A percentile compares a stretch with the other conserved stretches of the same genome.
Evolutionary conservation across 2,329 filamentous ascomycete genomes (phyloP).

Genomic region (Colletotrichum euphorbiae): DNA sequence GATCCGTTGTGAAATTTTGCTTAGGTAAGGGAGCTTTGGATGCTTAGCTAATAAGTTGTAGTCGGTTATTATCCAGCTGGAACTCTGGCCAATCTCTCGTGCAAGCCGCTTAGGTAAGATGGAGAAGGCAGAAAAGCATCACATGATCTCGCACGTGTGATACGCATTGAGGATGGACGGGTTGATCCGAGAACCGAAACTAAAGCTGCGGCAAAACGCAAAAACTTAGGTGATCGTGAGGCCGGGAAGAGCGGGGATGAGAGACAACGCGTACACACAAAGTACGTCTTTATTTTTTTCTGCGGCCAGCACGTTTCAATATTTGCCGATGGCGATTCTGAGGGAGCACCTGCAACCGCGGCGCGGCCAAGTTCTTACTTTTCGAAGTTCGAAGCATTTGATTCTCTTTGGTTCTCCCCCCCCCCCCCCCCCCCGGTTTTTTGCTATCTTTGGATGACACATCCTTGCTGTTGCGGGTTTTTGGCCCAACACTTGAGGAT

Average conservation of each 20-base stretch:
- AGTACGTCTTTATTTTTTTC: neutral
- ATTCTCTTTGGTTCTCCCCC: neutral
- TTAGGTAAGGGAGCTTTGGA: conserved; percentile 25
- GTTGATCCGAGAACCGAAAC: conserved; percentile 30
- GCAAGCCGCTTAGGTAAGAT: neutral
- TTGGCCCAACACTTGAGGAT: neutral
- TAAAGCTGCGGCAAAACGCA: neutral
- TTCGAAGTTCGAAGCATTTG: neutral
- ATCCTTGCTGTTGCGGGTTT: neutral
- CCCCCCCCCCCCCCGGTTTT: too few species aligned
- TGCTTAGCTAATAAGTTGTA: conserved; percentile 28
- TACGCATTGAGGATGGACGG: neutral
- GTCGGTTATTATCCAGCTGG: too few species aligned
- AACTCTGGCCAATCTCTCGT: too few species aligned
- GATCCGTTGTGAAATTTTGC: conserved; percentile 22
- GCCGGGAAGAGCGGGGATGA: neutral
- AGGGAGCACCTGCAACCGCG: conserved; percentile 5
- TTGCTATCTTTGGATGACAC: conserved; percentile 1
- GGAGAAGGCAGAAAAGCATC: neutral
- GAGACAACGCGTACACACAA: neutral
- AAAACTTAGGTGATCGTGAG: neutral
- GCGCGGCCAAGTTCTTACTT: neutral
- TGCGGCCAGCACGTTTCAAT: conserved; percentile 11
- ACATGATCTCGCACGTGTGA: neutral
- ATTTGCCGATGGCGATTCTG: neutral